These are phyloP conservation scores for Pleurotus citrinopileatus DNA, from an alignment of 768 basidiomycete genomes.

Conservation along the genomic window DNA sequence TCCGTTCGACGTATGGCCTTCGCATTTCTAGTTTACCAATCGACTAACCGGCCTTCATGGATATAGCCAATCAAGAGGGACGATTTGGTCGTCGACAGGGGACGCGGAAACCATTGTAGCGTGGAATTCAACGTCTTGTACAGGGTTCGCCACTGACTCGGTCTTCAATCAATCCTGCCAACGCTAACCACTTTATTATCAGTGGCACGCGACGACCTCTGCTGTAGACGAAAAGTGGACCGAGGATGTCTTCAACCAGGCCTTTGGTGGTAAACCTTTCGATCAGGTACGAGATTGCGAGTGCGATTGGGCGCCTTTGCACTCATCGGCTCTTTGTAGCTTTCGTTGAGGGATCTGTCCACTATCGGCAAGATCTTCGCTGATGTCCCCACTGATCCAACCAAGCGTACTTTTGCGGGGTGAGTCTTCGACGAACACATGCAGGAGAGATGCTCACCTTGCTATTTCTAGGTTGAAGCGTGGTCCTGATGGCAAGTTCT, in stretches of 20 bases:
- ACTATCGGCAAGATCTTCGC: constrained; percentile 17
- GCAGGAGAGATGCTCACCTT: constrained; percentile 3
- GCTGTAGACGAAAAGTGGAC: constrained; percentile 51
- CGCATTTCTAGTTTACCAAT: neutral
- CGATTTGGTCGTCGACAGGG: constrained; percentile 36
- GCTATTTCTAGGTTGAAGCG: constrained; percentile 37
- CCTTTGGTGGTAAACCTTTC: constrained; percentile 37
- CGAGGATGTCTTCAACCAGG: constrained; percentile 36
- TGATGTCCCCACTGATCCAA: constrained; percentile 19
- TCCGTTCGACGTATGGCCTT: constrained; percentile 37
- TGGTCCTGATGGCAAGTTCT: constrained; percentile 44
- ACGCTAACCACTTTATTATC: neutral
- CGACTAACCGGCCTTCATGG: neutral
- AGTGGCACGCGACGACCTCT: constrained; percentile 60
- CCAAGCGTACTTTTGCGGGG: constrained; percentile 46
- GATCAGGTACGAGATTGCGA: constrained; percentile 23
- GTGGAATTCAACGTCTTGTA: constrained; percentile 65
- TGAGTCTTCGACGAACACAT: constrained; percentile 18
- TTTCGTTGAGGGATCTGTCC: constrained; percentile 24
- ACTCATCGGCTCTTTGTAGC: constrained; percentile 9
- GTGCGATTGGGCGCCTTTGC: neutral
- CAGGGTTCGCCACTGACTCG: constrained; percentile 23
- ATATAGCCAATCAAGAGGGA: constrained; percentile 35
- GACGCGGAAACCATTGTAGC: constrained; percentile 64
- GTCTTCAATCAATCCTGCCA: neutral